A percentile compares a stretch with the other conserved stretches of the same genome.
Evolutionary conservation across 495 filamentous ascomycete genomes (phyloP).

Genomic region (Xanthoparmelia taractica): DNA sequence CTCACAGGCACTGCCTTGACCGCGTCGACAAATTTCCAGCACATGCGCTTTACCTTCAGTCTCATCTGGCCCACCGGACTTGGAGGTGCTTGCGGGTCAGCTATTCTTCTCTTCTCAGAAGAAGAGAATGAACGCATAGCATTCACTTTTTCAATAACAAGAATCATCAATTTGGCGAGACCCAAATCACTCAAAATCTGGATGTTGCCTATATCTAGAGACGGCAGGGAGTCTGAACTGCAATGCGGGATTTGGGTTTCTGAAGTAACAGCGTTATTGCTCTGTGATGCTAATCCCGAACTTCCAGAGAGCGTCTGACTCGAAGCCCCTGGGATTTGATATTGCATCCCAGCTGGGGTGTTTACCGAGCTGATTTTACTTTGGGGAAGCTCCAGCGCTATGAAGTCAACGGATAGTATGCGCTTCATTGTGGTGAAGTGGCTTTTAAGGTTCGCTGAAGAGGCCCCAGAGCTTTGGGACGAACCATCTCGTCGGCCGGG

Average conservation of each 20-base stretch:
- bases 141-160: slow-evolving; percentile 15
- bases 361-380: background rate
- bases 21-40: slow-evolving; percentile 58
- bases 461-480: slow-evolving; percentile 14
- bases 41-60: slow-evolving; percentile 46
- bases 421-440: slow-evolving; percentile 11
- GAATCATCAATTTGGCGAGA: slow-evolving; percentile 20
- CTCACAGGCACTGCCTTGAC: slow-evolving; percentile 37
- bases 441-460: slow-evolving; percentile 14
- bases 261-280: background rate
- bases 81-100: background rate
- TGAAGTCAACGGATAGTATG: slow-evolving; percentile 9
- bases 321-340: background rate
- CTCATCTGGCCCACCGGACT: slow-evolving; percentile 2
- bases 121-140: background rate
- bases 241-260: too few relatives aligned
- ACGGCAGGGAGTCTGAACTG: background rate
- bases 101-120: slow-evolving; percentile 2
- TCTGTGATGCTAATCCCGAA: background rate
- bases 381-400: slow-evolving; percentile 7
- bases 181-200: slow-evolving; percentile 22
- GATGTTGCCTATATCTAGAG: slow-evolving; percentile 14
- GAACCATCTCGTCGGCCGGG: background rate
- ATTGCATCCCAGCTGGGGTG: background rate
- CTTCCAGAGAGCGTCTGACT: background rate